A percentile compares a stretch with the other conserved stretches of the same genome.
Evolutionary conservation across 352 stramenopile species (phyloP).

Genomic region (Globisporangium nagaii): DNA sequence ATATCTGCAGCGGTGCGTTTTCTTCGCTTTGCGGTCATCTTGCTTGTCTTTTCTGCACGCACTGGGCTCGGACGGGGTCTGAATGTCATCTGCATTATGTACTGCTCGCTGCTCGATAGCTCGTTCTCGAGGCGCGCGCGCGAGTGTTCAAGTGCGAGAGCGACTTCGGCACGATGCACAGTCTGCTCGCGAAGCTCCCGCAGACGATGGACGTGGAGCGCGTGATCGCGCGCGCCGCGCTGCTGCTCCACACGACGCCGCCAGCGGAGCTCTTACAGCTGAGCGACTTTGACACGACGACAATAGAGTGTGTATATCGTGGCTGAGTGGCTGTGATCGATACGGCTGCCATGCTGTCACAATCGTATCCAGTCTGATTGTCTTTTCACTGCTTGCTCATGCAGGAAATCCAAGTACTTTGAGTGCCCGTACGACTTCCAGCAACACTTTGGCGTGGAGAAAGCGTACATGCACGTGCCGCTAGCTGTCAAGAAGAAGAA

Average conservation of each 20-base stretch:
- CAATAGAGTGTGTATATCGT: conserved; percentile 39
- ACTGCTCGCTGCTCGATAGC: conserved; percentile 11
- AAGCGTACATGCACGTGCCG: neutral
- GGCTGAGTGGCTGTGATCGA: conserved; percentile 86
- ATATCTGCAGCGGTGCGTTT: conserved; percentile 73
- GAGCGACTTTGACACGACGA: conserved; percentile 12
- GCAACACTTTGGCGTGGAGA: conserved; percentile 5
- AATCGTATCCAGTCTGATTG: too few species aligned
- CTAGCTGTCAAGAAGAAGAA: neutral
- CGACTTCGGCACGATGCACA: conserved; percentile 76
- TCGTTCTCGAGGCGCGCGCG: conserved; percentile 46
- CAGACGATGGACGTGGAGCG: conserved; percentile 65
- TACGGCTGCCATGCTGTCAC: conserved; percentile 93
- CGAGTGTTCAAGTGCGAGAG: conserved; percentile 64
- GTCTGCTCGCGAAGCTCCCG: conserved; percentile 68
- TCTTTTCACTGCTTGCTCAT: too few species aligned
- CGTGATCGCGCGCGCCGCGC: conserved; percentile 42
- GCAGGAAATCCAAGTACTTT: conserved; percentile 87
- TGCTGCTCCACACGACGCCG: conserved; percentile 56
- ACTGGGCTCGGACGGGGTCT: too few species aligned
- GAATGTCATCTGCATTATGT: too few species aligned
- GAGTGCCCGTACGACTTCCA: conserved; percentile 8
- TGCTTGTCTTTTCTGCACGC: too few species aligned
- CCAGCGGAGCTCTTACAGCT: conserved; percentile 27
- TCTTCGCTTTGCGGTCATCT: too few species aligned